Base-by-base conservation (phyloP, 441 rosid species). In the Flueggea neowawraea region DNA sequence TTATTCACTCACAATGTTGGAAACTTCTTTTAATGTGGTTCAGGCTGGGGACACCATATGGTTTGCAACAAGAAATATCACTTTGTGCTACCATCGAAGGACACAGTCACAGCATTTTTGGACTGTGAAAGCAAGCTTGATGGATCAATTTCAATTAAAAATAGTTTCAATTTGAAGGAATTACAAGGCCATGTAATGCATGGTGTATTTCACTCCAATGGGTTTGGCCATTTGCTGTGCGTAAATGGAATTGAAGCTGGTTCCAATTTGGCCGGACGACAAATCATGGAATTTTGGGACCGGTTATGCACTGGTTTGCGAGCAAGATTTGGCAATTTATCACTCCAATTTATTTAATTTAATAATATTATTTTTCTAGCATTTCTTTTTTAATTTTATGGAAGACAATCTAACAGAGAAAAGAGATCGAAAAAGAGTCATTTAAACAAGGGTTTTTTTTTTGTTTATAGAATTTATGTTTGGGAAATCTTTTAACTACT, bases 61-160 rank as follows among this genome's bases (percentile, higher is more conserved):
- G 82, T 90, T 31, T 90, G 96, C 81, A 88, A 85, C 69, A 90
- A 87, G 81, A 93, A 85, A 84, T 93, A 90, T 66, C 98, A 93
- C 69, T 93, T 93, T 55, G 70, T 93, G 65, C 66, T 93, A 61
- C 96, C 96, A 0, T 84, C 92, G 31, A 90, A 80, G 74, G 88
- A 84, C 59, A 76, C 81, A 12, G 66, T 76, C 61, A 70, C 78
- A 0, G 84, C 84, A 47, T 70, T 71, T 60, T 68, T 86, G 70
- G 78, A 65, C 77, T 62, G 63, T 56, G 81, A 75, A 16, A 9
- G 10, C 16, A 66, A 48, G 11, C 6, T 68, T 22, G 56, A 60
- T 16, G 60, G 61, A 3, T 33, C 51, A 28, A 57, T 54, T 48
- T 58, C 72, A 6, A 69, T 58, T 48, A 80, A 74, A 57, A 78